Conservation (phyloP, 108 stramenopile genomes). For the Cyclotella sp. region DNA sequence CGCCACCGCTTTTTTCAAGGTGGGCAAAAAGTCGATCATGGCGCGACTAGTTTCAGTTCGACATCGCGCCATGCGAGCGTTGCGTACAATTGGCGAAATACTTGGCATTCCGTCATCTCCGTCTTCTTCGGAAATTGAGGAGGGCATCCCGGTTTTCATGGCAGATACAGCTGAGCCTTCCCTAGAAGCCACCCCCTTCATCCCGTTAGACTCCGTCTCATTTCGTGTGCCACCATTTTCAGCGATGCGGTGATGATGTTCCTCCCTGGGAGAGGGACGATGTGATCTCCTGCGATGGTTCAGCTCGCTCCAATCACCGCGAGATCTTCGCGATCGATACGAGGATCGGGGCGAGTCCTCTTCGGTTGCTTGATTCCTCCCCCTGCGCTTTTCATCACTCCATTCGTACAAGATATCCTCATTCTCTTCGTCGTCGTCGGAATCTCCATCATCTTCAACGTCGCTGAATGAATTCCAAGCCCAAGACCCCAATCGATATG, state of each 20-base stretch:
- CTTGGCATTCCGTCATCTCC: background rate
- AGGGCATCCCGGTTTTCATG: background rate
- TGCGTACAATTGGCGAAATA: constrained; percentile 18
- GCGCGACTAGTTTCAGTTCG: constrained; percentile 42
- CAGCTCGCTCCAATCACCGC: constrained; percentile 29
- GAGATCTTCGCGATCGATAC: constrained; percentile 38
- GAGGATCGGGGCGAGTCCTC: background rate
- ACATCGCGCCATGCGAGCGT: constrained; percentile 38
- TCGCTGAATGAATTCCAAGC: constrained; percentile 28
- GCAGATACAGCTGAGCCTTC: background rate
- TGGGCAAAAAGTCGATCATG: constrained; percentile 52
- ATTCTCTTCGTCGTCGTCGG: constrained; percentile 12
- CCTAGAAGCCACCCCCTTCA: background rate
- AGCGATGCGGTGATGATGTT: background rate
- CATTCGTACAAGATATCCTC: constrained; percentile 21
- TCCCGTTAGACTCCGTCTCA: background rate
- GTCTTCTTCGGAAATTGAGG: constrained; percentile 7
- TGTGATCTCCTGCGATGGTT: constrained; percentile 33
- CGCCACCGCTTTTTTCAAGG: constrained; percentile 36
- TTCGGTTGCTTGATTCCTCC: background rate
- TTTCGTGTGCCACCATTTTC: background rate
- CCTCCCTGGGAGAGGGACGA: constrained; percentile 35
- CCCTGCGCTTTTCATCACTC: constrained; percentile 1
- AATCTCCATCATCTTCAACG: background rate
- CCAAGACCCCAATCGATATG: constrained; percentile 29